These are phyloP conservation scores for Erucastrum elatum DNA, from an alignment of 345 rosid genomes.

Conservation along the genomic window DNA sequence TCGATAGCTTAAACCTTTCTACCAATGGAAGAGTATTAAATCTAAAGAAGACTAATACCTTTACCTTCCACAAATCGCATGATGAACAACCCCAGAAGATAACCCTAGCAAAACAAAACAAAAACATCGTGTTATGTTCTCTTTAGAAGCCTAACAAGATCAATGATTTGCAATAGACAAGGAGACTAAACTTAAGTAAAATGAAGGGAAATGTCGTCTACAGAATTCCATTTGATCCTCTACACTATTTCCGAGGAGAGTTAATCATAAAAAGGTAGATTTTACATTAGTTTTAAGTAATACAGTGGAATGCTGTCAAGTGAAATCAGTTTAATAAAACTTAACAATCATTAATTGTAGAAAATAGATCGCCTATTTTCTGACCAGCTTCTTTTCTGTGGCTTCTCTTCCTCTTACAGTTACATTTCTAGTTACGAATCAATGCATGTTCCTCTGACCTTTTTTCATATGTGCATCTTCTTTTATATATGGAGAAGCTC, in stretches of 20 bases:
- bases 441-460: not conserved
- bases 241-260: not conserved
- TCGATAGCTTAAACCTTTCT: not conserved
- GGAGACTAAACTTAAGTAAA: not conserved
- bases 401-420: not conserved
- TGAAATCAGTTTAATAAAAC: not conserved
- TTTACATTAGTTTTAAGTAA: not conserved
- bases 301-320: not conserved
- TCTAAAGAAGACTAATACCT: not conserved
- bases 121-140: not conserved
- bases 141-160: not conserved
- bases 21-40: not conserved
- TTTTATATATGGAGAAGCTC: not conserved
- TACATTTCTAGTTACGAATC: not conserved
- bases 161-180: not conserved
- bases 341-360: not conserved
- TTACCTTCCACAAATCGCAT: not conserved
- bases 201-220: not conserved
- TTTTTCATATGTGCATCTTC: not conserved
- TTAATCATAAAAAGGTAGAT: not conserved
- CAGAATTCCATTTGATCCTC: not conserved
- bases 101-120: not conserved
- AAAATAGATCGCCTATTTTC: not conserved
- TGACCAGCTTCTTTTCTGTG: not conserved
- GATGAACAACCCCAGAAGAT: not conserved